Conservation (phyloP, 257 asterid genomes). For the Plectranthus barbatus region DNA sequence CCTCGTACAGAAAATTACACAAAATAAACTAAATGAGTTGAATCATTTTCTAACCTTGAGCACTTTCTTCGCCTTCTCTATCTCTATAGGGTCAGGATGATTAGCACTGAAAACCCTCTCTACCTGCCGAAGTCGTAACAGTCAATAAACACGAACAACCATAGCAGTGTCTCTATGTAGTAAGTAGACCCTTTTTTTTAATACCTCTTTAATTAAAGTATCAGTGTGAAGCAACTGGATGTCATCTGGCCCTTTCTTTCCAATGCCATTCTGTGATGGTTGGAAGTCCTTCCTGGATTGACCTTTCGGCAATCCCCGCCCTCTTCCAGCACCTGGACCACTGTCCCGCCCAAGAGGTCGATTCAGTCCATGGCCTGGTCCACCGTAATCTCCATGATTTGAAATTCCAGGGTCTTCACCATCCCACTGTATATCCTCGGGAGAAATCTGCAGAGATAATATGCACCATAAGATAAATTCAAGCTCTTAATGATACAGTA, state of each 20-base stretch:
- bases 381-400: slow-evolving; percentile 65
- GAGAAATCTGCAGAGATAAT: slow-evolving; percentile 54
- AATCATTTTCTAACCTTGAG: slow-evolving; percentile 54
- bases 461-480: not conserved
- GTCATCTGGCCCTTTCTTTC: slow-evolving; percentile 63
- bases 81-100: slow-evolving; percentile 70
- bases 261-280: slow-evolving; percentile 64
- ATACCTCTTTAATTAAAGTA: slow-evolving; percentile 76
- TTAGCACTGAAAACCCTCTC: slow-evolving; percentile 66
- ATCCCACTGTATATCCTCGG: slow-evolving; percentile 84
- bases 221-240: slow-evolving; percentile 85
- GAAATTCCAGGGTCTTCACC: slow-evolving; percentile 77
- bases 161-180: not conserved
- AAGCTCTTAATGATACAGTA: not conserved
- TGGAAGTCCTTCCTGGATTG: slow-evolving; percentile 71
- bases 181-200: not conserved
- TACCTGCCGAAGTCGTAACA: slow-evolving; percentile 41
- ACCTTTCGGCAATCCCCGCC: slow-evolving; percentile 66
- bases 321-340: slow-evolving; percentile 69
- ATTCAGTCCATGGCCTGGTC: slow-evolving; percentile 57
- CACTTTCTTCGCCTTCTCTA: slow-evolving; percentile 81
- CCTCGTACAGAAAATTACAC: not conserved
- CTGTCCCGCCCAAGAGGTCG: slow-evolving; percentile 65
- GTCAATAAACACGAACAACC: slow-evolving; percentile 13
- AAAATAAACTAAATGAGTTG: not conserved